Base-by-base conservation (phyloP, 2,329 filamentous ascomycete species). In the Dryadomyces quercivorus region DNA sequence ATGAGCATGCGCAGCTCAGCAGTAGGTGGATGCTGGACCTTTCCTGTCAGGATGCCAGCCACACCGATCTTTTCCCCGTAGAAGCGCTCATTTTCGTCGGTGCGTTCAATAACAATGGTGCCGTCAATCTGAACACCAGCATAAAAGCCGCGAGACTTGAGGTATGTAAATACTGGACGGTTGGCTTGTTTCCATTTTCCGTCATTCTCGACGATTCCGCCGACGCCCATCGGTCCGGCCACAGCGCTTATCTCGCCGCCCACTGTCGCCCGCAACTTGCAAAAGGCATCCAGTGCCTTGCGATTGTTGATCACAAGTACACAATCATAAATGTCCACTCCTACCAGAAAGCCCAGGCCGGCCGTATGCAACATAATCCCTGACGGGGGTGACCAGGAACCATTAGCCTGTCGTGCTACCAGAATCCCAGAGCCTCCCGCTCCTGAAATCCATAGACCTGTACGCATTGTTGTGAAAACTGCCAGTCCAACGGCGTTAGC, bases 81-180 rank as follows among this genome's bases (percentile, higher is more conserved):
- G 64, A 95, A 95, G 7, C 80, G 79, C 54, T 88, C 85, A 63
- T 96, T 96, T 63, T 92, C 91, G 57, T 93, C 88, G 15, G 80
- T 84, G 51, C 90, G 81, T 67, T 94, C 88, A 38, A 92, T 85
- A 52, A 95, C 77, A 10, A 95, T 80, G 0, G 89, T 95, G 22
- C 91, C 91, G 63, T 95, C 90, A 36, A 95, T 77, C 62, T 91
- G 86, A 1, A 95, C 80, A 34, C 89, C 89, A 2, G 88, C 90
- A 63, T 93, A 95, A 61, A 95, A 82, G 5, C 91, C 90, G 52
- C 89, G 81, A 50, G 86, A 91, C 71, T 95, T 95, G 70, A 95
- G 81, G 65, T 95, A 95, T 3, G 72, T 73, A 56, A 75, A 76
- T 18, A 76, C 72, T 2, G 75, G 74, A 61, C 67, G 68, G 55